A percentile compares a stretch with the other conserved stretches of the same genome.
phyloP scores from a whole-genome alignment of 306 rosid species.

The Neltuma alba region DNA sequence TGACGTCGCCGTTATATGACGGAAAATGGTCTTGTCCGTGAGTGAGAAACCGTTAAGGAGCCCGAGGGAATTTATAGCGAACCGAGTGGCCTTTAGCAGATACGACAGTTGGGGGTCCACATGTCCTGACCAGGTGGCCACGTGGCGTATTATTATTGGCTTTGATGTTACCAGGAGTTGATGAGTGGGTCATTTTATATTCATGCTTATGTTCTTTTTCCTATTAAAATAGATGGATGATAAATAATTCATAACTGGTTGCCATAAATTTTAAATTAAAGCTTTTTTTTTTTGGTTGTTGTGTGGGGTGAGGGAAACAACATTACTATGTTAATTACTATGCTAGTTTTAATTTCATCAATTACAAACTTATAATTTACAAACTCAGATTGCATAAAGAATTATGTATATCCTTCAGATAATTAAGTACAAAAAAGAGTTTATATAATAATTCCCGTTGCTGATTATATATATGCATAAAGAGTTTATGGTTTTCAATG shows the following conservation, averaged over 20 bases:
- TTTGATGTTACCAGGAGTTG: neutral
- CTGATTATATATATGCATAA: neutral
- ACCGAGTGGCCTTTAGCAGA: neutral
- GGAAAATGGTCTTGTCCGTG: slow-evolving; percentile 46
- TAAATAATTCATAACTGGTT: neutral
- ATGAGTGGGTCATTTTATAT: neutral
- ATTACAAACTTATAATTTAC: too few relatives aligned
- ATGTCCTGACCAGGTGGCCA: slow-evolving; percentile 46
- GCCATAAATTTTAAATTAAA: neutral
- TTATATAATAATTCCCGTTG: neutral
- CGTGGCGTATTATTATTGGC: slow-evolving; percentile 39
- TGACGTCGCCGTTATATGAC: slow-evolving; percentile 39
- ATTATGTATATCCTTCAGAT: neutral
- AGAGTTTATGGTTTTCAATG: neutral
- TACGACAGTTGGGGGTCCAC: slow-evolving; percentile 66
- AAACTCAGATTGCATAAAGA: too few relatives aligned
- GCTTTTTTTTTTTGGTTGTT: neutral
- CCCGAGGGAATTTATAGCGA: neutral
- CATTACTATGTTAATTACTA: neutral
- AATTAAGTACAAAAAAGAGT: neutral
- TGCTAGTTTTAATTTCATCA: neutral
- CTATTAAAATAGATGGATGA: neutral
- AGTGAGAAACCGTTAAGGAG: slow-evolving; percentile 17
- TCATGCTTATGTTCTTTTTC: slow-evolving; percentile 3
- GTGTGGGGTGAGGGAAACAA: neutral